Conservation (phyloP, 1,139 yeast species). For the Yamadazyma buinensis region DNA sequence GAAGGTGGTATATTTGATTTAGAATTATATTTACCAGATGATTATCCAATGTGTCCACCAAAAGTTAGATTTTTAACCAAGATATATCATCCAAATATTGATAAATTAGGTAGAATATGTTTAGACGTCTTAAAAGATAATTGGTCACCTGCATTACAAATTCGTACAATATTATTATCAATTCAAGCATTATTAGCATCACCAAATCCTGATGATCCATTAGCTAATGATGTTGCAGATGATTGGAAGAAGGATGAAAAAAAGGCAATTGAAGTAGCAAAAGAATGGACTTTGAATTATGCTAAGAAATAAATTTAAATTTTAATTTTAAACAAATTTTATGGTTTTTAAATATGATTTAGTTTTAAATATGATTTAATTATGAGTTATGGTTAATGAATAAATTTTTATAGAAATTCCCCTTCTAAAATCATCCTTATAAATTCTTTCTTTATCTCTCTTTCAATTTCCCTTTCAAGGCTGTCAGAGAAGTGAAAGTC, state of each 20-base stretch:
- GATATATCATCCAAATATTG: slow-evolving; percentile 96
- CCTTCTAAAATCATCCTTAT: too few relatives aligned
- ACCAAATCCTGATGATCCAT: slow-evolving; percentile 97
- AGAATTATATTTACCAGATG: slow-evolving; percentile 81
- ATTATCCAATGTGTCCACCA: slow-evolving; percentile 92
- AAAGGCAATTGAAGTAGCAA: slow-evolving; percentile 79
- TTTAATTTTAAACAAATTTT: too few relatives aligned
- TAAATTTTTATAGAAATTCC: too few relatives aligned
- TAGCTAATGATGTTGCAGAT: slow-evolving; percentile 96
- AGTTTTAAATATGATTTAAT: too few relatives aligned
- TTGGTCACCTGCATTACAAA: slow-evolving; percentile 99
- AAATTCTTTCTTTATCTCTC: too few relatives aligned
- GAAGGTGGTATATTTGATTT: slow-evolving; percentile 73
- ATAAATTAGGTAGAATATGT: slow-evolving; percentile 91
- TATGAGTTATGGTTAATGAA: too few relatives aligned
- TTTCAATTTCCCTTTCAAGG: too few relatives aligned
- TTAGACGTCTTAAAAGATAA: slow-evolving; percentile 85
- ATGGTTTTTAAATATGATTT: too few relatives aligned
- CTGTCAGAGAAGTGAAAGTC: too few relatives aligned
- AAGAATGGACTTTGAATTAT: slow-evolving; percentile 75
- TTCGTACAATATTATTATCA: slow-evolving; percentile 86
- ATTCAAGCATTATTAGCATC: slow-evolving; percentile 93
- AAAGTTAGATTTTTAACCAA: slow-evolving; percentile 88
- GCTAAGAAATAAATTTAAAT: slow-evolving; percentile 32
- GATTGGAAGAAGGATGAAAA: slow-evolving; percentile 89